phyloP scores from a whole-genome alignment of 305 asterid genomes.

The Fraxinus sp. region DNA sequence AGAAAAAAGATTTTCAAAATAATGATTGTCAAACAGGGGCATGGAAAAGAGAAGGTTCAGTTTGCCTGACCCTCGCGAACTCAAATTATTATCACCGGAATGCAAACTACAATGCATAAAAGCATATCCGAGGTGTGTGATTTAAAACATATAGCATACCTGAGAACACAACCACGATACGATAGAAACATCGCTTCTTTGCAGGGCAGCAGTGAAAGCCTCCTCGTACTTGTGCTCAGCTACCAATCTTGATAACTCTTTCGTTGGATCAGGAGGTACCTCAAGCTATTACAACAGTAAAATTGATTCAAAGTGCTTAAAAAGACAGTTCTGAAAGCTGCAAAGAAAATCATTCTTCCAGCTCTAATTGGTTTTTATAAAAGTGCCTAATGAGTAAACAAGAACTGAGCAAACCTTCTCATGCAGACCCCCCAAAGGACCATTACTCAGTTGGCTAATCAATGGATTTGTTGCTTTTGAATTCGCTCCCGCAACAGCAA shows the following conservation, averaged over 20 bases:
- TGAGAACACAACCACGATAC: conserved; percentile 94
- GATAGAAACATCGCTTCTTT: conserved; percentile 74
- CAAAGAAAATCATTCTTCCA: background rate
- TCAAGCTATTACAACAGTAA: conserved; percentile 41
- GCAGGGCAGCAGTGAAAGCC: conserved; percentile 82
- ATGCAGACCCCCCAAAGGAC: conserved; percentile 69
- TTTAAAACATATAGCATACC: conserved; percentile 42
- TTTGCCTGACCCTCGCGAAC: background rate
- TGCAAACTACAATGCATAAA: conserved; percentile 18
- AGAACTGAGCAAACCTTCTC: conserved; percentile 58
- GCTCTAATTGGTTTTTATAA: background rate
- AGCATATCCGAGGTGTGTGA: background rate
- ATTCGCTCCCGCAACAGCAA: conserved; percentile 65
- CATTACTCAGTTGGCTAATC: conserved; percentile 70
- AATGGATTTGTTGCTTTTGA: conserved; percentile 56
- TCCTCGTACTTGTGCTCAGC: conserved; percentile 81
- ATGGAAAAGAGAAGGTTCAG: conserved; percentile 6
- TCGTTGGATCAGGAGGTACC: conserved; percentile 84
- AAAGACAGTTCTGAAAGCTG: conserved; percentile 11
- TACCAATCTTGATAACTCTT: conserved; percentile 72
- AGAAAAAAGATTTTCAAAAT: no score
- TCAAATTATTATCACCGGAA: background rate
- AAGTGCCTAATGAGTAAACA: conserved; percentile 7
- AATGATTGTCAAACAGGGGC: background rate
- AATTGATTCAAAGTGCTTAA: background rate